Base-by-base conservation (phyloP, 1,284 basidiomycete species). In the Boletellus sp. region DNA sequence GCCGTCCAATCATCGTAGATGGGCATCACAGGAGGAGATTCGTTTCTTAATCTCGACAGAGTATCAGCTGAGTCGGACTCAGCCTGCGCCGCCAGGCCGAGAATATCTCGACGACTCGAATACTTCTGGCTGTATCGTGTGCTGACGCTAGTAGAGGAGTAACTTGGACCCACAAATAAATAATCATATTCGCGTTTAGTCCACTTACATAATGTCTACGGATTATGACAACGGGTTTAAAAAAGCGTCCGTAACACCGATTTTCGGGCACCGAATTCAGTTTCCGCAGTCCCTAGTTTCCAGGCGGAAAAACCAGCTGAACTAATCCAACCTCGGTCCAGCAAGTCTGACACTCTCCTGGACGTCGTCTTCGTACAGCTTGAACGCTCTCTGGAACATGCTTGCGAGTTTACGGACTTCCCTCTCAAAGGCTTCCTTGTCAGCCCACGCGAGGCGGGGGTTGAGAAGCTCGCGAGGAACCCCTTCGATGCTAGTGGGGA, bases 381-480 rank as follows among this genome's bases (percentile, higher is more conserved):
- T 84, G 71, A 95, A 96, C 47, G 93, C 93, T 75, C 90, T 92
- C 69, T 80, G 78, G 83, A 97, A 97, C 93, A 97, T 96, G 60
- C 82, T 82, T 36, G 76, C 94, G 41, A 97, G 79, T 76, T 93
- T 93, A 67, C 82, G 78, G 50, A 93, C 76, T 74, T 95, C 92
- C 58, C 85, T 78, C 68, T 84, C 79, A 77, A 96, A 96, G 42
- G 90, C 91, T 58, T 85, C 86, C 75, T 87, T 88, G 71, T 93
- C 86, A 22, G 79, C 53, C 94, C 94, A 97, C 37, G 92, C 93
- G 63, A 86, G 74, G 50, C 75, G 73, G 2, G 94, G 94, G 76
- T 96, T 89, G 58, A 97, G 82, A 58, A 97, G 74, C 66, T 95
- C 93, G 52, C 86, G 79, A 47, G 94, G 93, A 39, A 97, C 91